Percentiles rank a stretch among this genome's conserved stretches.
These are phyloP conservation scores for Achaetomium macrosporum DNA, from an alignment of 2,329 filamentous ascomycete genomes.

Conservation along the genomic window DNA sequence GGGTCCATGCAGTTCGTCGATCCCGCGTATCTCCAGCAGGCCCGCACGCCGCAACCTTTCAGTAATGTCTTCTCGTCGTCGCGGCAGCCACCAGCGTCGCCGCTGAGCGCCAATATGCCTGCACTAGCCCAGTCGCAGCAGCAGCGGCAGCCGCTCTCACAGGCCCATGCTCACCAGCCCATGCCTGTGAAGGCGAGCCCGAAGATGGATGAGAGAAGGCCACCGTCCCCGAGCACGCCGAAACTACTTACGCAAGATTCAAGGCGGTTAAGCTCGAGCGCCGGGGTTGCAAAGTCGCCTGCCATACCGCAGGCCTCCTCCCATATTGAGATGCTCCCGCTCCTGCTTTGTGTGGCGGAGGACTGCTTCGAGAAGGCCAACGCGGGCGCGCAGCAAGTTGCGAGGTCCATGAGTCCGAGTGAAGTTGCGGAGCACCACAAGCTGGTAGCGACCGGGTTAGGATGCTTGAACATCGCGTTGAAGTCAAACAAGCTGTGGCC, in stretches of 20 bases:
- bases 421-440: constrained; percentile 63
- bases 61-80: constrained; percentile 15
- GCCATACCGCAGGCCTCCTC: constrained; percentile 36
- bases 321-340: constrained; percentile 47
- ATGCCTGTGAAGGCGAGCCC: constrained; percentile 16
- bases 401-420: constrained; percentile 43
- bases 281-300: constrained; percentile 30
- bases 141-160: constrained; percentile 10
- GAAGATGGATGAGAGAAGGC: constrained; percentile 17
- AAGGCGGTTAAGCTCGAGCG: constrained; percentile 23
- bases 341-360: constrained; percentile 67
- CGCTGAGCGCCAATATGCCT: constrained; percentile 19
- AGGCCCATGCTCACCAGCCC: neutral
- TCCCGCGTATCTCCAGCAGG: constrained; percentile 23
- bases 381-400: constrained; percentile 43
- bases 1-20: constrained; percentile 28
- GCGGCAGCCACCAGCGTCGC: constrained; percentile 25
- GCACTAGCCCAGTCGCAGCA: constrained; percentile 11
- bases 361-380: constrained; percentile 68
- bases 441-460: constrained; percentile 64
- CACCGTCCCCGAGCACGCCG: constrained; percentile 13
- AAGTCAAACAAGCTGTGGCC: constrained; percentile 56
- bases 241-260: constrained; percentile 17
- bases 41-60: constrained; percentile 16
- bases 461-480: constrained; percentile 65